phyloP scores from a whole-genome alignment of 345 rosid species.

The Eucalyptus tenuipes region DNA sequence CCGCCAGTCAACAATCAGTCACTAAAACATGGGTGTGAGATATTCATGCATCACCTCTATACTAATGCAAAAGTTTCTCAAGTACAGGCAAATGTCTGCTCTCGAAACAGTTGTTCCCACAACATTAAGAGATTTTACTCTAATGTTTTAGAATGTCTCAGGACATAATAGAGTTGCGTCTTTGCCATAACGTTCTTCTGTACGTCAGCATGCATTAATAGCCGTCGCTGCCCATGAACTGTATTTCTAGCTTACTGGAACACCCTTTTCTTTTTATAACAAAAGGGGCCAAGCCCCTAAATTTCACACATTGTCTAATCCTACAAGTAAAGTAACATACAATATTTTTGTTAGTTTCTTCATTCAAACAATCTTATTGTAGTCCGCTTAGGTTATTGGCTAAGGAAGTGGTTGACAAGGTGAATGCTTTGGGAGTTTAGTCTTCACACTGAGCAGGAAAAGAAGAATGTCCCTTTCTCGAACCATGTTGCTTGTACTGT shows the following conservation, averaged over 20 bases:
- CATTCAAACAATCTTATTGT: conserved; percentile 30
- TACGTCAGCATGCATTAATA: background rate
- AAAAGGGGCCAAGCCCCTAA: background rate
- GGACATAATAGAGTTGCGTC: background rate
- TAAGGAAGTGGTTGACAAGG: conserved; percentile 98
- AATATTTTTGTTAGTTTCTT: background rate
- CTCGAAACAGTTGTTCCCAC: background rate
- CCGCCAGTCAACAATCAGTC: background rate
- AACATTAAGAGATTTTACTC: background rate
- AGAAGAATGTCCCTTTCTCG: conserved; percentile 60
- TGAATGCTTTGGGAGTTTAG: conserved; percentile 75
- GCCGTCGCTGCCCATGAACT: background rate
- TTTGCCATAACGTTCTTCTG: background rate
- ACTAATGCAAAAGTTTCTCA: background rate
- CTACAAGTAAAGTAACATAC: background rate
- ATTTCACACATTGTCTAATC: background rate
- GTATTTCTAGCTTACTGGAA: background rate
- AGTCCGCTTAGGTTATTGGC: conserved; percentile 92
- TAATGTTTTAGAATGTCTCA: background rate
- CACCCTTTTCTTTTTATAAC: background rate
- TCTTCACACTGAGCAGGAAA: conserved; percentile 84
- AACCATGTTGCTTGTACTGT: conserved; percentile 86
- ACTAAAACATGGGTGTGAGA: background rate
- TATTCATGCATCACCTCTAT: background rate
- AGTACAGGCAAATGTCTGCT: background rate